Conservation (phyloP, 2,329 filamentous ascomycete genomes). For the Diaporthe vaccinii region DNA sequence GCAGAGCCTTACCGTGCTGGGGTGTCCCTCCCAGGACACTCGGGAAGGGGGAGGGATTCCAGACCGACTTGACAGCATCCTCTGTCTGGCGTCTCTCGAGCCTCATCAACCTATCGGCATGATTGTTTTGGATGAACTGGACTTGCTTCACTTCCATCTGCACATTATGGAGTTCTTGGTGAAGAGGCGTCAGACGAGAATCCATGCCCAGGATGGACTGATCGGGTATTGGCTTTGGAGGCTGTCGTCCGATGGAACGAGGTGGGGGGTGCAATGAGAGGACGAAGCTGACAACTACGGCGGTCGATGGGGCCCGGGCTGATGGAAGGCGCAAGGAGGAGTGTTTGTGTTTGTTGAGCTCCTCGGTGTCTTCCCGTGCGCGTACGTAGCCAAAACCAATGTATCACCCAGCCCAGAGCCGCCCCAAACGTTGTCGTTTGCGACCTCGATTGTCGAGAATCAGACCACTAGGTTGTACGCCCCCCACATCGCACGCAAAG, state of each 20-base stretch:
- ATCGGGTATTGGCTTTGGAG: constrained; percentile 4
- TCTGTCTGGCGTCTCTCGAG: constrained; percentile 77
- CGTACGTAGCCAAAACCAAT: constrained; percentile 6
- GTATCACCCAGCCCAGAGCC: constrained; percentile 31
- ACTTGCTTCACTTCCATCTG: constrained; percentile 80
- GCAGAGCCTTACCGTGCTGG: constrained; percentile 79
- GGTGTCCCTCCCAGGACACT: constrained; percentile 84
- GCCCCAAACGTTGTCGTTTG: constrained; percentile 24
- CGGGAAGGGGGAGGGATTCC: constrained; percentile 91
- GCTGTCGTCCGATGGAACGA: constrained; percentile 26
- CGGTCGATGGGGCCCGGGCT: constrained; percentile 6
- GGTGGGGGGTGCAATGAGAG: constrained; percentile 34
- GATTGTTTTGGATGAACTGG: constrained; percentile 72
- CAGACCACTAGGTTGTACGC: constrained; percentile 56
- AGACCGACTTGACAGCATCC: constrained; percentile 85
- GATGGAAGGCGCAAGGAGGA: neutral
- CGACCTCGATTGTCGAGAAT: constrained; percentile 42
- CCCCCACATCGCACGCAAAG: constrained; percentile 61
- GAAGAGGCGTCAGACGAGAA: constrained; percentile 69
- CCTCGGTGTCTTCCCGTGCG: constrained; percentile 19
- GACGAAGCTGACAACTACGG: constrained; percentile 21
- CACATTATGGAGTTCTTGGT: constrained; percentile 76
- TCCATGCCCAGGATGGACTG: constrained; percentile 66
- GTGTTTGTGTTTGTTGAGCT: constrained; percentile 12
- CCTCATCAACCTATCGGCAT: constrained; percentile 72